These are phyloP conservation scores for Mycena latifolia DNA, from an alignment of 768 basidiomycete genomes.

Conservation along the genomic window DNA sequence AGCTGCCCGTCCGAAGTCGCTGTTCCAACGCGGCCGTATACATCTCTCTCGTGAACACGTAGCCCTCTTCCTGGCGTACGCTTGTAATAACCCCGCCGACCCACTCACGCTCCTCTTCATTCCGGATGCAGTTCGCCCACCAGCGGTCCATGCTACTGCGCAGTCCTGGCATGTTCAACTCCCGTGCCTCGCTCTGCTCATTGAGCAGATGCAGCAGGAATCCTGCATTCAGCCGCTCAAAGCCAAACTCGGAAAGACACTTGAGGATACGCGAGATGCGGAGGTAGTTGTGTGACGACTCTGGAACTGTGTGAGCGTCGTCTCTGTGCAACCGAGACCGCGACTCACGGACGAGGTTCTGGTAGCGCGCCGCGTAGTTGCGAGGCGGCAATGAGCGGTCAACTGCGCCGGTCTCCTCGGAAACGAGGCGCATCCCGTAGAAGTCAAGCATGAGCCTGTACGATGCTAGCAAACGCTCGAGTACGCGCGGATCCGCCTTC, in stretches of 20 bases:
- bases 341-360: constrained; percentile 73
- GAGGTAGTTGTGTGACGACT: constrained; percentile 79
- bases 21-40: constrained; percentile 64
- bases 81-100: constrained; percentile 62
- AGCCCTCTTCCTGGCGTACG: constrained; percentile 58
- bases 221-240: constrained; percentile 73
- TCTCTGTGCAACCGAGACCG: constrained; percentile 11
- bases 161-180: constrained; percentile 63
- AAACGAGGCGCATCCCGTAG: constrained; percentile 79
- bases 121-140: constrained; percentile 82
- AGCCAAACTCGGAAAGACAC: constrained; percentile 77
- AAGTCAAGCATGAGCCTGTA: constrained; percentile 85
- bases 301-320: constrained; percentile 47
- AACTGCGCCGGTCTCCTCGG: constrained; percentile 69
- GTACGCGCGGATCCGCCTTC: constrained; percentile 60
- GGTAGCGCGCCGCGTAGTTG: constrained; percentile 66
- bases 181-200: constrained; percentile 72
- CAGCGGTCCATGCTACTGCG: constrained; percentile 78
- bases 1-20: constrained; percentile 51
- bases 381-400: constrained; percentile 62
- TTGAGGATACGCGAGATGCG: constrained; percentile 85
- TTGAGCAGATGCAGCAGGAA: constrained; percentile 77
- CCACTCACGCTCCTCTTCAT: constrained; percentile 69
- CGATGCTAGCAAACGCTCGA: constrained; percentile 66
- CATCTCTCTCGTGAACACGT: constrained; percentile 67